Base-by-base conservation (phyloP, 352 stramenopile species). In the Pythium sp. region DNA sequence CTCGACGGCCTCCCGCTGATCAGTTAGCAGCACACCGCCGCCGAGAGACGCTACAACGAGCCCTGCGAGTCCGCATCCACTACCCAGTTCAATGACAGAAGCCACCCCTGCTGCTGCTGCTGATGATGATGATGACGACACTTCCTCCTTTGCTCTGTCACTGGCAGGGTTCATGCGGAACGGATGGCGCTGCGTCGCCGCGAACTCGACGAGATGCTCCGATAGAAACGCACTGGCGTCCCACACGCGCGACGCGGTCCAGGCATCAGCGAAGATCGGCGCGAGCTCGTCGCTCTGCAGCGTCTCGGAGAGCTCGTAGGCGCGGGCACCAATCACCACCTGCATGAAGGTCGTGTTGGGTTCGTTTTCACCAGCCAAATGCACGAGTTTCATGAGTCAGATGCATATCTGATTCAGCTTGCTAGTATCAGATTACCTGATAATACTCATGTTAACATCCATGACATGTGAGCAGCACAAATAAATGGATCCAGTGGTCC, bases 241-340 rank as follows among this genome's bases (percentile, higher is more conserved):
- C 86, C 86, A 94, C 32, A 94, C 86, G 26, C 79, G 82, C 24
- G 84, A 93, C 0, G 84, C 86, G 6, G 86, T 95, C 87, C 87
- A 95, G 5, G 84, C 84, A 63, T 95, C 87, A 1, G 72, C 82
- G 70, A 95, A 95, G 72, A 95, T 90, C 28, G 86, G 84, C 24
- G 84, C 87, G 30, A 95, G 79, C 71, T 88, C 76, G 53, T 79
- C 77, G 69, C 78, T 86, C 58, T 76, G 66, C 47, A 95, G 77
- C 64, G 86, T 93, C 78, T 95, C 87, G 12, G 87, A 95, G 65
- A 95, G 76, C 66, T 72, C 70, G 68, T 87, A 94, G 51, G 34
- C 59, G 62, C 82, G 77, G 0, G 73, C 73, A n/a, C 62, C 76
- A 51, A 92, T 68, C 28, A 69, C 70, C 68, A 92, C 74, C n/a